phyloP scores from a whole-genome alignment of 164 flowering plant species.

The Magnolia officinalis region DNA sequence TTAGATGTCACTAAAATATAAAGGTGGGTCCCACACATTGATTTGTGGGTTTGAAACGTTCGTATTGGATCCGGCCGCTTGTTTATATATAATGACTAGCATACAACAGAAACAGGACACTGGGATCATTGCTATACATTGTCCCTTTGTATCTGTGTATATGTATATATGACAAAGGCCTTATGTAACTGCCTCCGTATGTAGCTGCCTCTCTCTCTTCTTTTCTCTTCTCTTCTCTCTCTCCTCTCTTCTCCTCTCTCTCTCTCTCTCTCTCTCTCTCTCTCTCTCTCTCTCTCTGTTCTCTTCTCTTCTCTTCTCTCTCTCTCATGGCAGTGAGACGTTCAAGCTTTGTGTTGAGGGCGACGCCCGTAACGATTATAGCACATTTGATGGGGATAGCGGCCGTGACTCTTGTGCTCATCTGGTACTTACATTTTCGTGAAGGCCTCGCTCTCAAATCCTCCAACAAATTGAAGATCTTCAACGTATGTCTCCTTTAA shows the following conservation, averaged over 20 bases:
- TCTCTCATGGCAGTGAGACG: constrained; percentile 28
- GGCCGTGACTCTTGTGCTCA: constrained; percentile 41
- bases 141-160: no score
- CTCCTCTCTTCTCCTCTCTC: neutral
- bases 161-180: no score
- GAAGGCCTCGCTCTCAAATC: constrained; percentile 22
- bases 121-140: no score
- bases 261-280: neutral
- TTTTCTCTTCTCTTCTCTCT: neutral
- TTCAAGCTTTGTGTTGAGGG: constrained; percentile 22
- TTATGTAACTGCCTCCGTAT: no score
- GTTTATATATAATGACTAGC: no score
- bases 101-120: no score
- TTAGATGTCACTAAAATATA: no score
- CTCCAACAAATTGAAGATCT: constrained; percentile 16
- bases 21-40: no score
- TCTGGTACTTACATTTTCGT: constrained; percentile 37
- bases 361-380: constrained; percentile 28
- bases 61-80: no score
- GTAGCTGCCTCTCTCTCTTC: neutral
- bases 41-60: no score
- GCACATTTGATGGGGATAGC: constrained; percentile 53
- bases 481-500: constrained; percentile 15
- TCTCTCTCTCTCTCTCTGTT: no score
- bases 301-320: neutral